Evolutionary conservation across 2,329 filamentous ascomycete genomes (phyloP), one percentile per base, ranked within the genome.

Genomic region (Neurospora sp.): DNA sequence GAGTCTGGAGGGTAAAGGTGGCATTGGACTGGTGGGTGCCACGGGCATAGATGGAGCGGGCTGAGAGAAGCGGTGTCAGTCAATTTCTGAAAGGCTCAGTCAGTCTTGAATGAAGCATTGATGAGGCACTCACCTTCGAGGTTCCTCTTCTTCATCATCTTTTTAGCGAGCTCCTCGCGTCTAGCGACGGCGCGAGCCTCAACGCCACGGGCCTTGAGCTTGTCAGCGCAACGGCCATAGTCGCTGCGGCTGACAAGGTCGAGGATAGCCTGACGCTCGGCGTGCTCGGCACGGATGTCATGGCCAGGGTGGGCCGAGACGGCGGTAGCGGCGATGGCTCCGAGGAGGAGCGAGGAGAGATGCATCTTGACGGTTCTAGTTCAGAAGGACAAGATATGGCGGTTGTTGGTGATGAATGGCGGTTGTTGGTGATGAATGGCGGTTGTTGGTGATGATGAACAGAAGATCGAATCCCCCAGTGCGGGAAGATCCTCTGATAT

Each of bases 241-340:
- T 79, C 77, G 43, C 78, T 71, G 66, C 77, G 76, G 38, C 76
- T 75, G 43, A 73, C 73, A 68, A 79, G 67, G 71, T 70, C 75
- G 67, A 84, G 73, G 72, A 80, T 81, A 0, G 75, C 75, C 13
- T 78, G 80, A 46, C 81, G 82, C 74, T 81, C 82, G 4, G 78
- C 79, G 11, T 78, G 78, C 74, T 84, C 82, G 13, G 80, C 77
- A 66, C 73, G 74, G 68, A 80, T 74, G 69, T 82, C 76, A 71
- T 84, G 82, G 66, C 82, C 82, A 0, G 82, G 82, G 66, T 84
- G 80, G 36, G 80, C 80, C 10, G 72, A 42, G 19, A 71, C 75
- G 39, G 69, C 58, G 17, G 70, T 71, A 43, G 72, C 72, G 62
- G 75, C 72, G 67, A 76, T 68, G 58, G 74, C 72, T 62, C 70